These are phyloP conservation scores for Mycosphaerella arachidis DNA, from an alignment of 2,329 filamentous ascomycete genomes.

Conservation along the genomic window DNA sequence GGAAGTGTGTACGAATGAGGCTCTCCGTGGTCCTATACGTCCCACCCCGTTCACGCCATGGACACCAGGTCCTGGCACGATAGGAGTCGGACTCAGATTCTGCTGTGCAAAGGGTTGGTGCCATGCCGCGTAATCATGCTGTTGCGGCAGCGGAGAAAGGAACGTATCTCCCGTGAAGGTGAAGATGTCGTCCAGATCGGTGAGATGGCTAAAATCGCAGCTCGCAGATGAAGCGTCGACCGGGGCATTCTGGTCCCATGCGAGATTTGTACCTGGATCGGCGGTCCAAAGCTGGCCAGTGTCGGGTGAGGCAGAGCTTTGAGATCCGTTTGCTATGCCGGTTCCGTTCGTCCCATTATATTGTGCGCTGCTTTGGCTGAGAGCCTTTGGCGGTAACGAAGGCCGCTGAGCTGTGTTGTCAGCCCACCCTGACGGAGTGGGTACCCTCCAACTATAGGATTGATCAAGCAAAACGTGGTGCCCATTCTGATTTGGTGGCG, in stretches of 20 bases:
- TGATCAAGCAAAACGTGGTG: constrained; percentile 18
- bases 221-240: constrained; percentile 19
- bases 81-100: constrained; percentile 9
- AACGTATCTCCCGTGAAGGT: constrained; percentile 21
- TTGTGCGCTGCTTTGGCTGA: constrained; percentile 3
- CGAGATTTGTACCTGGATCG: constrained; percentile 13
- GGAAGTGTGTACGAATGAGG: constrained; percentile 5
- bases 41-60: constrained; percentile 5
- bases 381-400: constrained; percentile 4
- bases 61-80: constrained; percentile 9
- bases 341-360: constrained; percentile 7
- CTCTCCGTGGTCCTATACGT: constrained; percentile 8
- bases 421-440: constrained; percentile 13
- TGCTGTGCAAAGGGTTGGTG: constrained; percentile 12
- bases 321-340: constrained; percentile 15
- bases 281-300: constrained; percentile 13
- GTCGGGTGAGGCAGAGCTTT: constrained; percentile 19
- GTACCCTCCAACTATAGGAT: constrained; percentile 20
- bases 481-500: constrained; percentile 15
- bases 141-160: constrained; percentile 13
- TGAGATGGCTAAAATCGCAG: constrained; percentile 21
- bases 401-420: constrained; percentile 9
- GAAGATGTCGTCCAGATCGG: constrained; percentile 22
- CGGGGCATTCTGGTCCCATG: constrained; percentile 17
- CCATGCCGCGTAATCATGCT: constrained; percentile 10